Percentiles rank a stretch among this genome's conserved stretches.
Conservation (phyloP, 352 stramenopile species). For the Globisporangium uncinulatum region DNA sequence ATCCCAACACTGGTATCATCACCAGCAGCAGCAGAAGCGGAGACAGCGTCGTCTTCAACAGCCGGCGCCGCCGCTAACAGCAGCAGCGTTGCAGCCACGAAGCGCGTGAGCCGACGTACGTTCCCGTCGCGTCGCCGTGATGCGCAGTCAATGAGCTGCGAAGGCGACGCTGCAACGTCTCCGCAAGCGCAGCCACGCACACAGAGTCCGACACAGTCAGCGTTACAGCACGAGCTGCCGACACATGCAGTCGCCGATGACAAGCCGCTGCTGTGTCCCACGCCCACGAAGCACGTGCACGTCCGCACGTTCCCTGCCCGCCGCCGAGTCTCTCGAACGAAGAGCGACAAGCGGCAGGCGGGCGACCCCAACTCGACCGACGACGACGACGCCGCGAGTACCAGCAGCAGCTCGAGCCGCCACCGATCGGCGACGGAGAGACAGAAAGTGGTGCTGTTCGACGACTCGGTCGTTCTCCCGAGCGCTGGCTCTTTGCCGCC, state of each 20-base stretch:
- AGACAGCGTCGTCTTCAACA: background rate
- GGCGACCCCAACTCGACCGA: background rate
- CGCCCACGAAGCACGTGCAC: slow-evolving; percentile 8
- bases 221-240: too few species aligned
- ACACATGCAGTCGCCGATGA: background rate
- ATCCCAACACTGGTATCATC: background rate
- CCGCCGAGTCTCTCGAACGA: background rate
- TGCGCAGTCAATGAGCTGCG: background rate
- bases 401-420: background rate
- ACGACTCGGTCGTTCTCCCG: background rate
- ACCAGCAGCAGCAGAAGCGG: background rate
- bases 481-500: background rate
- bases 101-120: background rate
- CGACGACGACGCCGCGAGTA: background rate
- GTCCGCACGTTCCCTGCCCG: slow-evolving; percentile 9
- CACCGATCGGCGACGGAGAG: background rate
- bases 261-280: background rate
- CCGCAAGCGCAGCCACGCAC: background rate
- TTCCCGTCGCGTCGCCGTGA: background rate
- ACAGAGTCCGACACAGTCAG: background rate
- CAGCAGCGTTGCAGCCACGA: background rate
- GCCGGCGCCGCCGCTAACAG: background rate
- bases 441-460: background rate
- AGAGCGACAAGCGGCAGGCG: background rate
- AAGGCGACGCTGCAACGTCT: background rate